Conservation (phyloP, 192 early-diverging fungal species). For the Coemansia sp. region DNA sequence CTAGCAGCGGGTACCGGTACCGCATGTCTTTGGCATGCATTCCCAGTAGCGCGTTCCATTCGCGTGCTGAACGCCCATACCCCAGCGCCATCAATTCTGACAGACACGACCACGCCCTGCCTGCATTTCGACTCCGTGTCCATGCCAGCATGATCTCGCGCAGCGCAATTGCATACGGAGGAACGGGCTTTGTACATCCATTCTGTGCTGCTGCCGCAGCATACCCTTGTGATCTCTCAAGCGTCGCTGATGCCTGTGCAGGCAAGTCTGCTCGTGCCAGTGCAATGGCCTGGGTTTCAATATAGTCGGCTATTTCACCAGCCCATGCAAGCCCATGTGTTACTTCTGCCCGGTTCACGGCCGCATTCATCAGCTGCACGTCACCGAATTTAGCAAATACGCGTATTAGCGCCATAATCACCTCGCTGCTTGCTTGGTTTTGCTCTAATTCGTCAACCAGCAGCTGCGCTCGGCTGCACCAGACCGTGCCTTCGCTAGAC, state of each 20-base stretch:
- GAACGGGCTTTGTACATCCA: slow-evolving; percentile 7
- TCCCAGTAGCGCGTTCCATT: slow-evolving; percentile 39
- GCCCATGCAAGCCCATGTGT: slow-evolving; percentile 6
- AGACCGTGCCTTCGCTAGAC: slow-evolving; percentile 14
- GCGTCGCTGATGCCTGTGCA: slow-evolving; percentile 10
- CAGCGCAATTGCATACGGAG: slow-evolving; percentile 16
- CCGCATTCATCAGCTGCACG: slow-evolving; percentile 8
- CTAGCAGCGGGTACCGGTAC: slow-evolving; percentile 30
- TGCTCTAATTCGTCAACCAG: slow-evolving; percentile 12
- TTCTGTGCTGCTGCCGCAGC: not conserved
- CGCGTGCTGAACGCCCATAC: slow-evolving; percentile 17
- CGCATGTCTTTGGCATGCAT: slow-evolving; percentile 43
- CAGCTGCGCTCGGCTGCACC: slow-evolving; percentile 21
- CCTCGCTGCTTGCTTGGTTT: not conserved
- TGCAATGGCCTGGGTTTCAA: slow-evolving; percentile 18
- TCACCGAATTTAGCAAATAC: slow-evolving; percentile 36
- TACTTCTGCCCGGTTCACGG: not conserved
- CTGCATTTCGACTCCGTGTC: slow-evolving; percentile 18
- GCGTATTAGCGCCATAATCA: slow-evolving; percentile 23
- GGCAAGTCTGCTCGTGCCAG: slow-evolving; percentile 32
- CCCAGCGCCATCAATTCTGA: slow-evolving; percentile 20
- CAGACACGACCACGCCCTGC: slow-evolving; percentile 24
- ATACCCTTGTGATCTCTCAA: slow-evolving; percentile 2
- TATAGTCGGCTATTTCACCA: slow-evolving; percentile 7
- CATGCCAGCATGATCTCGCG: slow-evolving; percentile 31